Evolutionary conservation across 768 basidiomycete species (phyloP).

Genomic region (Cystobasidium tubakii): DNA sequence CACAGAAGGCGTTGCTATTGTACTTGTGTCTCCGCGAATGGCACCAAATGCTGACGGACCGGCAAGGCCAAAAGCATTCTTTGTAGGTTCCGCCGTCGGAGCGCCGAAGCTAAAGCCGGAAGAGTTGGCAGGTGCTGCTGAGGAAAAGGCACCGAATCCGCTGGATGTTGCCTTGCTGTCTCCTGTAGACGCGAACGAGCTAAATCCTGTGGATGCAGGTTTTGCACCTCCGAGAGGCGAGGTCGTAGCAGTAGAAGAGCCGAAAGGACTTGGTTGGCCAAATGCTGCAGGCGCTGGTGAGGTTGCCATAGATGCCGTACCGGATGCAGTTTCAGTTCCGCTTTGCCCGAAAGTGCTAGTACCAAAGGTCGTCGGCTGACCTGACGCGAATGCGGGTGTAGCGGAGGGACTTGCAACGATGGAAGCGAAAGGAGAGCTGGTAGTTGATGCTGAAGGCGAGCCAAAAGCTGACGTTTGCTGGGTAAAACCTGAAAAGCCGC

Average conservation of each 20-base stretch:
- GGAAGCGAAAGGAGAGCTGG: slow-evolving; percentile 20
- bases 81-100: background rate
- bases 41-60: background rate
- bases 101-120: background rate
- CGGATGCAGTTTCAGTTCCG: background rate
- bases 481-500: slow-evolving; percentile 26
- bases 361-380: slow-evolving; percentile 8
- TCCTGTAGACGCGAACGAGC: background rate
- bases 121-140: background rate
- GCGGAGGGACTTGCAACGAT: background rate
- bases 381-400: slow-evolving; percentile 10
- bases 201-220: background rate
- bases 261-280: slow-evolving; percentile 8
- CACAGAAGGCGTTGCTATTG: background rate
- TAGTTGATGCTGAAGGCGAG: background rate
- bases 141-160: background rate
- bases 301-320: background rate
- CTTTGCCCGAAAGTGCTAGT: slow-evolving; percentile 11
- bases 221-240: background rate
- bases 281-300: slow-evolving; percentile 1
- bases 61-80: slow-evolving; percentile 1
- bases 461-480: slow-evolving; percentile 3
- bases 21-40: background rate
- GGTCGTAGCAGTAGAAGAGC: background rate
- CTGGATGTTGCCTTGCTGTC: background rate